Percentiles rank a stretch among this genome's conserved stretches.
These are phyloP conservation scores for Zelonia costaricensis DNA, from an alignment of 208 protist species.

Conservation along the genomic window DNA sequence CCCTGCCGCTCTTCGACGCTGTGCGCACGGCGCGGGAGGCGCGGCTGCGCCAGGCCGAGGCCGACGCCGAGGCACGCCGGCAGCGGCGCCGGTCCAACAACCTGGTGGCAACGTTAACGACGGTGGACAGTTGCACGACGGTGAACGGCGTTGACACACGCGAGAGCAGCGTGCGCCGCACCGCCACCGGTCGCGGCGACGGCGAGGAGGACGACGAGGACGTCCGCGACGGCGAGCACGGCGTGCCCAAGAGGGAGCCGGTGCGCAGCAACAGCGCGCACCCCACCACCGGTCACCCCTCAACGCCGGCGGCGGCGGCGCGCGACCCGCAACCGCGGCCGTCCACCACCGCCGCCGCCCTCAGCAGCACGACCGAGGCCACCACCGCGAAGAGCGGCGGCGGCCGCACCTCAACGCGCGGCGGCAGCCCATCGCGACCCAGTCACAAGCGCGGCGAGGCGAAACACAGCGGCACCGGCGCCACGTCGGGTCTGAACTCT, in stretches of 20 bases:
- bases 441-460: background rate
- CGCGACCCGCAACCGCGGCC: background rate
- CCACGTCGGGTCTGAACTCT: no score
- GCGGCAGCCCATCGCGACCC: no score
- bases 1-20: constrained; percentile 62
- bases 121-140: no score
- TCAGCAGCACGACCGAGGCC: no score
- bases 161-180: background rate
- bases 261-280: background rate
- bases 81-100: constrained; percentile 1
- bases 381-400: no score
- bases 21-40: constrained; percentile 1
- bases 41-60: constrained; percentile 4
- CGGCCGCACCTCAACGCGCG: no score
- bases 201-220: background rate
- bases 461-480: background rate
- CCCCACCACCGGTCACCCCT: background rate
- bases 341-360: background rate
- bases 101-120: no score
- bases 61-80: constrained; percentile 3
- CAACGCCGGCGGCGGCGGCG: background rate
- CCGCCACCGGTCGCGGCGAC: constrained; percentile 6
- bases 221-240: background rate
- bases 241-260: background rate
- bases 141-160: constrained; percentile 2